Conservation (phyloP, 176 grass and related monocot species). For the Luzula sylvatica region DNA sequence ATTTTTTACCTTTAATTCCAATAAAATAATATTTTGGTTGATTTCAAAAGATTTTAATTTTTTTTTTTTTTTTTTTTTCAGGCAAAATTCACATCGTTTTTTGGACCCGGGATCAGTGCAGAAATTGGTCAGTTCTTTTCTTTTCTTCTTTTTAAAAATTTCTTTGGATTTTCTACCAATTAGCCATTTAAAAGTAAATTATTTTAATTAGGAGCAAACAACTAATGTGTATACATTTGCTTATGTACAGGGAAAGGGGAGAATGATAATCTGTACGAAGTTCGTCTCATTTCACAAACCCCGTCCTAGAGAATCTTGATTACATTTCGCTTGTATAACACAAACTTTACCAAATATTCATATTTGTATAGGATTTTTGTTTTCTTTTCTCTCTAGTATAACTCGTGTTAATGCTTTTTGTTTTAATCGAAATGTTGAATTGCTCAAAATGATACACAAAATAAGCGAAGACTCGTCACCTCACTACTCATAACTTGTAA, state of each 20-base stretch:
- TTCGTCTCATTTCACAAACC: slow-evolving; percentile 42
- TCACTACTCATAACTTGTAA: too few species aligned
- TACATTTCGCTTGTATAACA: slow-evolving; percentile 19
- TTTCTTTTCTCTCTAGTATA: background rate
- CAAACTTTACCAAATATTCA: background rate
- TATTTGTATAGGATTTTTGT: slow-evolving; percentile 6
- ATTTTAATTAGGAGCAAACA: background rate
- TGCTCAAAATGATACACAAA: background rate
- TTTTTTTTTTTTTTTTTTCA: slow-evolving; percentile 16
- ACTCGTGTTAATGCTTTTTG: background rate
- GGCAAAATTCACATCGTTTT: slow-evolving; percentile 42
- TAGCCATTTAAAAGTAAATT: too few species aligned
- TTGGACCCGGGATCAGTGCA: slow-evolving; percentile 36
- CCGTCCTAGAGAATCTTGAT: slow-evolving; percentile 9
- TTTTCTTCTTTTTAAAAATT: background rate
- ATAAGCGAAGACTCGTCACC: background rate
- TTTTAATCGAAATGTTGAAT: slow-evolving; percentile 1
- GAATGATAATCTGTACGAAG: slow-evolving; percentile 44
- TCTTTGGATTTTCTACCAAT: too few species aligned
- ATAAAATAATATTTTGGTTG: background rate
- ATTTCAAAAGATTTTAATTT: background rate
- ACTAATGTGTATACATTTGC: background rate
- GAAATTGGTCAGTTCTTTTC: slow-evolving; percentile 34
- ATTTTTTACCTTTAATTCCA: background rate
- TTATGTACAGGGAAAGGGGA: slow-evolving; percentile 35